Base-by-base conservation (phyloP, 495 filamentous ascomycete species). In the Copromyces sp. region DNA sequence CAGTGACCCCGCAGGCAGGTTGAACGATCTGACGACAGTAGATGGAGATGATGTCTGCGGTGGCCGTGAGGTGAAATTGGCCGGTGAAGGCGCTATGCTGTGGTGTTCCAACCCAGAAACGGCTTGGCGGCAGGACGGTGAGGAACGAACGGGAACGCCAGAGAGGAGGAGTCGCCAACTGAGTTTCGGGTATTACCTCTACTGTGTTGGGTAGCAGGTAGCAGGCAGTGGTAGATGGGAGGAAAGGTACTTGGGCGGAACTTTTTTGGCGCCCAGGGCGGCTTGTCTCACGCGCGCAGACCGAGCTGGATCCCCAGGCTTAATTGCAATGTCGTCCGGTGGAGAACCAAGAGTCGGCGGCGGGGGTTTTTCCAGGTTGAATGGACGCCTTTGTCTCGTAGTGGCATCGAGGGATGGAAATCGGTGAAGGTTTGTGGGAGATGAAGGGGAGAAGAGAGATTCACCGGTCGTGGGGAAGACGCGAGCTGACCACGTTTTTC, bases 381-480 rank as follows among this genome's bases (percentile, higher is more conserved):
- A 61, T 71, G 76, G 73, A 73, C 72, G 76, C 59, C 40, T 71
- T 73, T 71, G 73, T 76, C 74, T 75, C 72, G 76, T 75, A 73
- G 73, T 71, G 69, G 73, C 73, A 44, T 39, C 37, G 61, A 74
- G 71, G 72, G 74, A 75, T 70, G 73, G 73, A 71, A 78, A 79
- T 80, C 79, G 79, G 79, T 80, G 79, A 79, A 71, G 68, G 72
- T 42, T 65, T 69, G 24, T 72, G 75, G 72, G 75, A 77, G 71
- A 75, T 78, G 76, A 79, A 76, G 72, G 73, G 75, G 75, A 77
- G 74, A 76, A 75, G 71, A 74, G 40, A 73, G 69, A 75, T 78
- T 79, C 78, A 80, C 79, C 79, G 79, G 79, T 80, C 74, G 74
- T 74, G 77, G 69, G 71, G 75, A 76, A 76, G 72, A 72, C 73